phyloP scores from a whole-genome alignment of 2,329 filamentous ascomycete genomes.

The Amauroascus verrucosus region DNA sequence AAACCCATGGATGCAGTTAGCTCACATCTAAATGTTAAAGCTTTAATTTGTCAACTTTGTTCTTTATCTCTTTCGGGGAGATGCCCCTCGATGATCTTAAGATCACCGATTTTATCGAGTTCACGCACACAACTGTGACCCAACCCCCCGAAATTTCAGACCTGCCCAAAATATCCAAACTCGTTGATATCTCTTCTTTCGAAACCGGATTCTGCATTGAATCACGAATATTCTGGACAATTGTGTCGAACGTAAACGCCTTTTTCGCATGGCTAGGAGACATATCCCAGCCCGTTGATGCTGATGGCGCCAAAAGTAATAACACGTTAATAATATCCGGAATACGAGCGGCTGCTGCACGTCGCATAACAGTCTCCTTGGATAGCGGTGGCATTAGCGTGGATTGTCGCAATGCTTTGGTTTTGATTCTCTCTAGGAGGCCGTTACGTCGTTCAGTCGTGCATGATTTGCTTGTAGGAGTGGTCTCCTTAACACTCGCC shows the following conservation, averaged over 20 bases:
- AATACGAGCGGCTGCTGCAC: constrained; percentile 55
- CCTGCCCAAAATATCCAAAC: constrained; percentile 39
- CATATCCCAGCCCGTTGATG: constrained; percentile 23
- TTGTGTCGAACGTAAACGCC: constrained; percentile 54
- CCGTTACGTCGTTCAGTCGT: constrained; percentile 43
- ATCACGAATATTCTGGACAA: constrained; percentile 57
- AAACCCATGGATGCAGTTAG: neutral
- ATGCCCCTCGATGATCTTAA: constrained; percentile 34
- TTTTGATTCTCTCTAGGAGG: constrained; percentile 64
- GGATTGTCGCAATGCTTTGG: constrained; percentile 50
- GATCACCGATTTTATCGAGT: constrained; percentile 38
- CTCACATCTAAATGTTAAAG: neutral
- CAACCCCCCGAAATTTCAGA: constrained; percentile 41
- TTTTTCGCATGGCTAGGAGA: constrained; percentile 44
- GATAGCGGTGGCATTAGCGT: constrained; percentile 38
- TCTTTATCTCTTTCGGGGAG: constrained; percentile 28
- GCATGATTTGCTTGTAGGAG: constrained; percentile 18
- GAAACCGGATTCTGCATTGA: constrained; percentile 48
- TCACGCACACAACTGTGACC: constrained; percentile 40
- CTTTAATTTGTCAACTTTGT: constrained; percentile 21
- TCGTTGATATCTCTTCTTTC: constrained; percentile 38
- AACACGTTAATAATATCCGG: constrained; percentile 59
- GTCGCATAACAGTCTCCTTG: constrained; percentile 49
- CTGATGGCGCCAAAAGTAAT: constrained; percentile 46
- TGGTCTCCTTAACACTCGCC: constrained; percentile 8